Evolutionary conservation across 805 yeast species (phyloP).

Genomic region (Teunomyces tritomae): DNA sequence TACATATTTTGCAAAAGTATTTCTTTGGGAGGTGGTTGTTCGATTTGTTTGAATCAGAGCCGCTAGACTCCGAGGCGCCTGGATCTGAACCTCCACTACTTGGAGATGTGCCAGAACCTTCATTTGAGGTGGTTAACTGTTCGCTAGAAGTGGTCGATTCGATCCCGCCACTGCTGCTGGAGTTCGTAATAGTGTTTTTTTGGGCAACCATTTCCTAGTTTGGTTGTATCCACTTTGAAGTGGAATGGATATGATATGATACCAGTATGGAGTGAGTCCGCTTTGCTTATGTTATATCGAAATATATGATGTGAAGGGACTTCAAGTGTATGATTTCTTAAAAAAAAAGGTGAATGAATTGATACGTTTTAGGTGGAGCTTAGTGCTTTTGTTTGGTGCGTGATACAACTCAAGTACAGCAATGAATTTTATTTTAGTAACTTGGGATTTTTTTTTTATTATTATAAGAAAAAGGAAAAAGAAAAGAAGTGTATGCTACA

Average conservation of each 20-base stretch:
- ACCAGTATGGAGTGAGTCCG: not conserved
- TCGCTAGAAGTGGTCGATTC: not conserved
- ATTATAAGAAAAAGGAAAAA: not conserved
- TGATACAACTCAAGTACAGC: not conserved
- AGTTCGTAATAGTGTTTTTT: not conserved
- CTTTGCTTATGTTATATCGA: slow-evolving; percentile 1
- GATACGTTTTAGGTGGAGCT: too few species aligned
- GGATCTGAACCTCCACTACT: not conserved
- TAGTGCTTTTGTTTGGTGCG: too few species aligned
- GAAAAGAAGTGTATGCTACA: not conserved
- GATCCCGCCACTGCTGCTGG: not conserved
- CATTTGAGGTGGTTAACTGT: not conserved
- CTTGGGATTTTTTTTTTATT: not conserved
- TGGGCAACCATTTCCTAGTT: not conserved
- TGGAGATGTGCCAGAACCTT: not conserved
- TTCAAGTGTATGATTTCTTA: not conserved
- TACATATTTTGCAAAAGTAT: slow-evolving; percentile 57
- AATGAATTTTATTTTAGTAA: not conserved
- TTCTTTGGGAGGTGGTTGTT: slow-evolving; percentile 18
- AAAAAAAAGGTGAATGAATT: too few species aligned
- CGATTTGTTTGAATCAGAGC: not conserved
- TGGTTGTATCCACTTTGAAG: not conserved
- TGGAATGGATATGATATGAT: not conserved
- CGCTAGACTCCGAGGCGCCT: not conserved
- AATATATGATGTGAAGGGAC: slow-evolving; percentile 1